Evolutionary conservation across 2,329 filamentous ascomycete genomes (phyloP).

Genomic region (Penicillium paneum): DNA sequence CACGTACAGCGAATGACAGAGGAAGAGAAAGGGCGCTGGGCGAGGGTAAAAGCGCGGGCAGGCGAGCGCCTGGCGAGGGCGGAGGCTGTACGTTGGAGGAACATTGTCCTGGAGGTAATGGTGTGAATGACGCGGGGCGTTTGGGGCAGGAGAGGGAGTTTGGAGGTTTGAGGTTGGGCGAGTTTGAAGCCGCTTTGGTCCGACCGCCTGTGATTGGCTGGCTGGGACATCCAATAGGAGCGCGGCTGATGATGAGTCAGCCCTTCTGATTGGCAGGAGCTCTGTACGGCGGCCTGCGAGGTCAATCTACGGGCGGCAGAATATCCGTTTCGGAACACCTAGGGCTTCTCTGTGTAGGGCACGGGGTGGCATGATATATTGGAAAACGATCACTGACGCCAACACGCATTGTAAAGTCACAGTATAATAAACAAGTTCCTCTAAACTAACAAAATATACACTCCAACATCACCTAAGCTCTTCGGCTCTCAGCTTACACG

Average conservation of each 20-base stretch:
- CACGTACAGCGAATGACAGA: slow-evolving; percentile 48
- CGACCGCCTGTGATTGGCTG: slow-evolving; percentile 25
- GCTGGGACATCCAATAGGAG: slow-evolving; percentile 7
- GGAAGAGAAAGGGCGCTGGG: slow-evolving; percentile 45
- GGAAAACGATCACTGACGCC: neutral
- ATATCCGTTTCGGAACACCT: slow-evolving; percentile 11
- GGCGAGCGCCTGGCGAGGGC: slow-evolving; percentile 47
- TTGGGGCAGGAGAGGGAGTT: slow-evolving; percentile 31
- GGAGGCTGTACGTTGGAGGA: slow-evolving; percentile 47
- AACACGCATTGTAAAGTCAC: neutral
- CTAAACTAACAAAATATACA: neutral
- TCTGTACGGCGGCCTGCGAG: slow-evolving; percentile 5
- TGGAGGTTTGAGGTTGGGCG: slow-evolving; percentile 35
- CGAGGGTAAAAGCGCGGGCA: slow-evolving; percentile 39
- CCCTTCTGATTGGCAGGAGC: slow-evolving; percentile 14
- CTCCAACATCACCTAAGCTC: slow-evolving; percentile 25
- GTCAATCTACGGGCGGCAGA: slow-evolving; percentile 1
- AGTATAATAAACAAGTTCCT: neutral
- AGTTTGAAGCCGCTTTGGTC: slow-evolving; percentile 42
- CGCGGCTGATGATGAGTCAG: slow-evolving; percentile 15
- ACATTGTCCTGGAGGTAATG: slow-evolving; percentile 41
- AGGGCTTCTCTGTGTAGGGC: slow-evolving; percentile 22
- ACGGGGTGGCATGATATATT: neutral
- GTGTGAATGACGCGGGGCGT: slow-evolving; percentile 24
- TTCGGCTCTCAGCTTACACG: slow-evolving; percentile 76